These are phyloP conservation scores for Diaporthe batatas DNA, from an alignment of 2,329 filamentous ascomycete genomes.

Conservation along the genomic window DNA sequence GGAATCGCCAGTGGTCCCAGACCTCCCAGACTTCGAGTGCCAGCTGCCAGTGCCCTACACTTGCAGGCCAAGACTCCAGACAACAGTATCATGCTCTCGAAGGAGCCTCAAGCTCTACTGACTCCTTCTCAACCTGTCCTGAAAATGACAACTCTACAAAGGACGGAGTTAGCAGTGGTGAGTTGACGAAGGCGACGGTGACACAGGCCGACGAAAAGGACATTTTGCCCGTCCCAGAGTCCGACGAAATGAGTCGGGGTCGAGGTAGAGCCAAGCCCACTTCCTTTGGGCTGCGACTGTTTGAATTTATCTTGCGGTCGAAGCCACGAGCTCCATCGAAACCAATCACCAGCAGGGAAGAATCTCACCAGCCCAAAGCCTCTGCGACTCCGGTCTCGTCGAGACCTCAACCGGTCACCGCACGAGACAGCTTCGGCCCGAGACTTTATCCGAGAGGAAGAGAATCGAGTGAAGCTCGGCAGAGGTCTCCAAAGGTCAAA, in stretches of 20 bases:
- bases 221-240: not conserved
- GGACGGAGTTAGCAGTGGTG: not conserved
- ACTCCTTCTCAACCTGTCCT: not conserved
- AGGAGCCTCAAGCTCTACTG: not conserved
- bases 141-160: not conserved
- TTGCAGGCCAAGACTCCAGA: not conserved
- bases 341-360: not conserved
- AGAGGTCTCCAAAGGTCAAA: not conserved
- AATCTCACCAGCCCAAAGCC: too few species aligned
- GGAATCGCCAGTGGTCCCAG: not conserved
- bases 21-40: not conserved
- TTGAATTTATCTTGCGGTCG: accelerated
- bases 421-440: not conserved
- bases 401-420: not conserved
- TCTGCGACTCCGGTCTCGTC: accelerated
- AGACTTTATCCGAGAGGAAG: not conserved
- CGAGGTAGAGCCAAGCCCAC: not conserved
- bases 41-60: too few species aligned
- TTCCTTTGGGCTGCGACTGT: not conserved
- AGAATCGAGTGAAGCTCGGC: not conserved
- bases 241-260: too few species aligned
- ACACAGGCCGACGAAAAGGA: not conserved
- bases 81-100: not conserved
- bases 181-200: too few species aligned
- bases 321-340: not conserved